Conservation (phyloP, 1,139 yeast species). For the Suzukiozyma palmioleophila region DNA sequence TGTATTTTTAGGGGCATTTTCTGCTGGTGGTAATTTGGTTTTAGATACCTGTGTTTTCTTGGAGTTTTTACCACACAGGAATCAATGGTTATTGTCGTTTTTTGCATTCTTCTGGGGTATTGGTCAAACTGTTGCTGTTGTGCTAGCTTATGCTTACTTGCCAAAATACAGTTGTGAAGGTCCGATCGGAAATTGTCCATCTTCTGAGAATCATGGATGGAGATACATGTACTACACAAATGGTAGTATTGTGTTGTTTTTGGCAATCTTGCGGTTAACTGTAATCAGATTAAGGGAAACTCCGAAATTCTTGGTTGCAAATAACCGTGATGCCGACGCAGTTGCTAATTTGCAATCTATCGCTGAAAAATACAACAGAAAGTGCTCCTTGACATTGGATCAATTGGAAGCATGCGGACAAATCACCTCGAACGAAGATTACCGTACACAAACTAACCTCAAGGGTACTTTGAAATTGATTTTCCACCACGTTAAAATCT, state of each 20-base stretch:
- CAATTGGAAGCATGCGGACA: constrained; percentile 25
- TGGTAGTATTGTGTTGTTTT: constrained; percentile 25
- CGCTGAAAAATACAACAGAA: constrained; percentile 25
- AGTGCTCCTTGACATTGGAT: constrained; percentile 26
- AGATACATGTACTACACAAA: constrained; percentile 32
- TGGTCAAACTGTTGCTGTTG: constrained; percentile 30
- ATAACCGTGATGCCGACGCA: constrained; percentile 32
- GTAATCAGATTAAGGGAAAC: constrained; percentile 28
- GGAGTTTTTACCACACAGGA: constrained; percentile 51
- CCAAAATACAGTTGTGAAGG: constrained; percentile 23
- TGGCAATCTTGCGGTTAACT: constrained; percentile 24
- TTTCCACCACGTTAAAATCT: constrained; percentile 22
- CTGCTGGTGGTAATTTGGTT: constrained; percentile 59
- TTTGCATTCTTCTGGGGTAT: constrained; percentile 37
- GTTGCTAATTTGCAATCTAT: constrained; percentile 22
- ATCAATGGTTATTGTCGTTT: constrained; percentile 40
- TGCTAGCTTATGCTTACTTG: constrained; percentile 30
- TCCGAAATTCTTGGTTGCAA: constrained; percentile 31
- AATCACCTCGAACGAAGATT: constrained; percentile 16
- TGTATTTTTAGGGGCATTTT: constrained; percentile 40
- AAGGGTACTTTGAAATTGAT: constrained; percentile 13
- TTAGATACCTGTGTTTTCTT: constrained; percentile 57
- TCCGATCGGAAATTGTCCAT: constrained; percentile 18
- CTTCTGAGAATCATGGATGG: constrained; percentile 31
- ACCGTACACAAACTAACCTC: constrained; percentile 14